Conservation (phyloP, 768 basidiomycete species). For the Clitopilus passeckerianus region DNA sequence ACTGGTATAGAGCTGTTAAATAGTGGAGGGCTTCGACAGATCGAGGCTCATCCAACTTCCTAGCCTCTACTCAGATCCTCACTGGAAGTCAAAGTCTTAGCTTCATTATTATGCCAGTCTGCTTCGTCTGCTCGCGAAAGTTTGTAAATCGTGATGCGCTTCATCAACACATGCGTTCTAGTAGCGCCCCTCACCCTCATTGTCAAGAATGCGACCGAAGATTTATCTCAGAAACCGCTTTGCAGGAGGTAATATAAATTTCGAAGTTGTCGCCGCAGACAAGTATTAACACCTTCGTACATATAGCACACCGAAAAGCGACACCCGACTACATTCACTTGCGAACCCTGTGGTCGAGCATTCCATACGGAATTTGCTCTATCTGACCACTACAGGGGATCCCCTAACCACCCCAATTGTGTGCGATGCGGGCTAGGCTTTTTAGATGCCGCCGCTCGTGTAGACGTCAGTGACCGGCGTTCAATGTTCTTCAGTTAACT, state of each 20-base stretch:
- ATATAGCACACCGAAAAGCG: constrained; percentile 31
- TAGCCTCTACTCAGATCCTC: background rate
- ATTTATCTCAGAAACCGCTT: constrained; percentile 27
- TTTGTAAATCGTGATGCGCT: constrained; percentile 30
- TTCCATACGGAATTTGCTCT: constrained; percentile 31
- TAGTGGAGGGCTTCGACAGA: too few species aligned
- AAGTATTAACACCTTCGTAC: background rate
- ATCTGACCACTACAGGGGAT: constrained; percentile 42
- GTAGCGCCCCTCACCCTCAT: constrained; percentile 28
- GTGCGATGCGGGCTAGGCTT: constrained; percentile 38
- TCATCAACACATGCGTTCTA: constrained; percentile 31
- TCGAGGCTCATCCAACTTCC: too few species aligned
- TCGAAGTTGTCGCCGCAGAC: background rate
- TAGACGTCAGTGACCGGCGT: constrained; percentile 22
- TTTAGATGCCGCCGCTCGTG: constrained; percentile 20
- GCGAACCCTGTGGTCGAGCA: constrained; percentile 24
- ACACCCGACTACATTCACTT: constrained; percentile 35
- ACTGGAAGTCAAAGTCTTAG: background rate
- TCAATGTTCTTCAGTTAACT: background rate
- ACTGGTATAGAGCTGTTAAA: too few species aligned
- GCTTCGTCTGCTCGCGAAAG: constrained; percentile 29
- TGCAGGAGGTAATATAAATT: constrained; percentile 26
- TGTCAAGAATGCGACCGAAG: constrained; percentile 28
- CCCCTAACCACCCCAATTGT: constrained; percentile 40
- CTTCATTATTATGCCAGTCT: constrained; percentile 23